Evolutionary conservation across 495 filamentous ascomycete species (phyloP).

Genomic region (Penicillium verhagenii): DNA sequence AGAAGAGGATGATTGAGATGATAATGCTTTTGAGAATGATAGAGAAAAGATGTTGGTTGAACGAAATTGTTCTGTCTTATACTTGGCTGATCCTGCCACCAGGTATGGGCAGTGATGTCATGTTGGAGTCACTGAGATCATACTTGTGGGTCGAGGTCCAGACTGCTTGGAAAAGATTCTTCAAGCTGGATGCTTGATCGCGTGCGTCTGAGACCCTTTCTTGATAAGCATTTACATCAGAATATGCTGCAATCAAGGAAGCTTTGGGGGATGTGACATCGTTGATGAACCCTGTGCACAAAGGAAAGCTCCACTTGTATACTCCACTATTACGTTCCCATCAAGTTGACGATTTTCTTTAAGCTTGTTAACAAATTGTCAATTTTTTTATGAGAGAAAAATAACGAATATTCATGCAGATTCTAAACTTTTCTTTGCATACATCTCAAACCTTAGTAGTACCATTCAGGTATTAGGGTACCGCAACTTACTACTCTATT

Average conservation of each 20-base stretch:
- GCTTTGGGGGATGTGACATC: conserved; percentile 17
- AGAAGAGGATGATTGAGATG: not conserved
- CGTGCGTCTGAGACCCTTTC: conserved; percentile 11
- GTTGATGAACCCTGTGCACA: conserved; percentile 4
- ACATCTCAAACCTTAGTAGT: too few relatives aligned
- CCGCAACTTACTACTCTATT: too few relatives aligned
- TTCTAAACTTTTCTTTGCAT: too few relatives aligned
- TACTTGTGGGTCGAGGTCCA: conserved; percentile 26
- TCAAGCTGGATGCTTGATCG: conserved; percentile 4
- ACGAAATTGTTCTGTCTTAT: conserved; percentile 2
- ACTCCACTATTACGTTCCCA: conserved; percentile 1
- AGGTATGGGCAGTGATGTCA: conserved; percentile 31
- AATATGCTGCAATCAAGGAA: conserved; percentile 17
- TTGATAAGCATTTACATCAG: conserved; percentile 4
- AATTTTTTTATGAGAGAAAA: not conserved
- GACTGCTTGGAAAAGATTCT: conserved; percentile 11
- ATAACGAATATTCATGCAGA: not conserved
- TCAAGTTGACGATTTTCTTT: not conserved
- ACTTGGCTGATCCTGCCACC: not conserved
- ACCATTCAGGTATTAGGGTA: too few relatives aligned
- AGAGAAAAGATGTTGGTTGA: not conserved
- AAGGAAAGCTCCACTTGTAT: conserved; percentile 14
- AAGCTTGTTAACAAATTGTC: too few relatives aligned
- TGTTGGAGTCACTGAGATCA: conserved; percentile 38
- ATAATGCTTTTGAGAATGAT: conserved; percentile 3